Base-by-base conservation (phyloP, 1,139 yeast species). In the Blastobotrys capitulatus region DNA sequence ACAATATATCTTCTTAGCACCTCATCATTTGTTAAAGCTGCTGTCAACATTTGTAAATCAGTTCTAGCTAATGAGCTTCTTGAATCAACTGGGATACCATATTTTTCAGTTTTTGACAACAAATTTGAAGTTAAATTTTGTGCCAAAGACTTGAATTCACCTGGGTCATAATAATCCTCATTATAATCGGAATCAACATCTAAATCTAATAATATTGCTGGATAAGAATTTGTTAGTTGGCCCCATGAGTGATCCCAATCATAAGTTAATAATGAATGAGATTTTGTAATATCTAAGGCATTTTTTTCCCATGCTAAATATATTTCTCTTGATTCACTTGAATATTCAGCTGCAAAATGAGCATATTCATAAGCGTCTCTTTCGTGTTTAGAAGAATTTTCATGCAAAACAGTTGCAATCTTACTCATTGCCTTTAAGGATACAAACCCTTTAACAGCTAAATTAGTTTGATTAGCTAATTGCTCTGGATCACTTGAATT, bases 401-500 rank as follows among this genome's bases (percentile, higher is more conserved):
- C 27, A 31, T 42, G 42, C 6, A 44, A n/a, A 2, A 36, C 16
- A 1, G 35, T 38, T 9, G 51, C 44, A 27, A 48, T 44, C 18
- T 44, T 19, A n/a, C 42, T 10, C 48, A 48, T 36, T 9, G 51
- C 46, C 12, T 15, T 20, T 10, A 48, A 22, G 13, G 45, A 45
- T 4, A 48, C 46, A 29, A 48, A 34, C 12, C 51, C 51, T 39
- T 48, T 48, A 15, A 48, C 44, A 1, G 51, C 48, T 22, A 44
- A 34, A 18, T 48, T 44, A 13, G 48, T 48, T 29, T 48, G 51
- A 42, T 48, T 48, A 19, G 25, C 41, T n/a, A 48, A 18, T 12
- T 36, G 40, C 13, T 49, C 49, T 15, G 47, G 44, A 38, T 47
- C 53, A 18, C 47, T 51, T 20, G 32, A 16, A 4, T 38, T 46